A percentile compares a stretch with the other conserved stretches of the same genome.
Conservation (phyloP, 805 yeast species). For the Nadsonia fulvescens region DNA sequence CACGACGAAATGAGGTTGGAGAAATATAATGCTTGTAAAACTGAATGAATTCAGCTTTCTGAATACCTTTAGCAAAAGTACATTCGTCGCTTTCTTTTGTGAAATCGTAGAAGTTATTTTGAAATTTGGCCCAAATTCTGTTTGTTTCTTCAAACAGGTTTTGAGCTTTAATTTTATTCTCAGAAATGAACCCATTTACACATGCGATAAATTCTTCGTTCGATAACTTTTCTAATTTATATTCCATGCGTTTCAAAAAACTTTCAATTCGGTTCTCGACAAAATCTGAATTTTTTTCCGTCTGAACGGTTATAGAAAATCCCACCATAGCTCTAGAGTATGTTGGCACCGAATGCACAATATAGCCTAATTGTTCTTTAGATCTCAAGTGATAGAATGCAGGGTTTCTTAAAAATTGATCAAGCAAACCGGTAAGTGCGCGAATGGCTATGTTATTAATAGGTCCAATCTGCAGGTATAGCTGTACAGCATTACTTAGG, state of each 20-base stretch:
- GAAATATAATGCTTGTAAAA: constrained; percentile 33
- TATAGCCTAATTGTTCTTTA: constrained; percentile 86
- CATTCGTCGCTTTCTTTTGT: constrained; percentile 38
- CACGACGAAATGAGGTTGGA: constrained; percentile 18
- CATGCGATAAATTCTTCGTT: constrained; percentile 50
- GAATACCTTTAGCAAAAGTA: constrained; percentile 30
- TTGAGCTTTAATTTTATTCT: constrained; percentile 51
- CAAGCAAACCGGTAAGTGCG: constrained; percentile 41
- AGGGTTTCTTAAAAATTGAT: constrained; percentile 68
- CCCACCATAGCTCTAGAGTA: constrained; percentile 60
- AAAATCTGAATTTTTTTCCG: constrained; percentile 59
- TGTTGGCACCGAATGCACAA: constrained; percentile 64
- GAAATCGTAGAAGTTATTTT: constrained; percentile 66
- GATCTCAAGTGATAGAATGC: constrained; percentile 81
- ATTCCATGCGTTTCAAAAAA: constrained; percentile 34
- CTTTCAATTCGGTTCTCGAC: constrained; percentile 58
- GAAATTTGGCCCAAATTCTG: constrained; percentile 47
- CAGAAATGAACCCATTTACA: constrained; percentile 46
- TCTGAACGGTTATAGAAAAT: constrained; percentile 59
- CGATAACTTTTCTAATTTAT: constrained; percentile 29
- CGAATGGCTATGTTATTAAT: constrained; percentile 25
- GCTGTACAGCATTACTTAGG: constrained; percentile 69
- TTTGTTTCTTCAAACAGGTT: constrained; percentile 61
- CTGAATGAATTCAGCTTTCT: constrained; percentile 36
- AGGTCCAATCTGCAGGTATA: constrained; percentile 49